These are phyloP conservation scores for Oenanthe sinensis DNA, from an alignment of 129 eudicot genomes.

Conservation along the genomic window DNA sequence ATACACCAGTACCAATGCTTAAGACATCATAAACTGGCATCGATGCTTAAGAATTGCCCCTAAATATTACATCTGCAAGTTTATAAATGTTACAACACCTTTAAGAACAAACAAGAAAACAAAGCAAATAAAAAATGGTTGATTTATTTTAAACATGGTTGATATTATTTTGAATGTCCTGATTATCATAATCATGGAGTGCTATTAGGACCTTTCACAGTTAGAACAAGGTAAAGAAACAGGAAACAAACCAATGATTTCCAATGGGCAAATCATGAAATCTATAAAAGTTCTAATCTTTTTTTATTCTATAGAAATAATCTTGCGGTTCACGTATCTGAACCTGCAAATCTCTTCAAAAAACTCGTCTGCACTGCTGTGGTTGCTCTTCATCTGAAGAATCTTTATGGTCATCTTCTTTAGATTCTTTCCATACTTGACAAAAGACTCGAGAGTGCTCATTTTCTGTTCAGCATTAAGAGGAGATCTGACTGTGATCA, in stretches of 20 bases:
- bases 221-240: not conserved
- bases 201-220: not conserved
- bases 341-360: slow-evolving; percentile 83
- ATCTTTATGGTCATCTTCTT: slow-evolving; percentile 71
- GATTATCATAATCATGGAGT: not conserved
- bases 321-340: slow-evolving; percentile 41
- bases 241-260: not conserved
- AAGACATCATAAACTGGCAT: too few species aligned
- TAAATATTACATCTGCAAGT: not conserved
- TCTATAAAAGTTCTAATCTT: not conserved
- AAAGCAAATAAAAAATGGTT: not conserved
- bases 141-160: not conserved
- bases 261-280: not conserved
- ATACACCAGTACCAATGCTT: too few species aligned
- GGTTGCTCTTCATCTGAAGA: slow-evolving; percentile 91
- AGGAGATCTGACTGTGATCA: slow-evolving; percentile 74
- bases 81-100: not conserved
- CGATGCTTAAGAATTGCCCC: not conserved
- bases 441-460: slow-evolving; percentile 67
- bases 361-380: slow-evolving; percentile 82
- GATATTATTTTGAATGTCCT: not conserved
- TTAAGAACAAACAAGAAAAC: not conserved
- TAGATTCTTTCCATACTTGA: slow-evolving; percentile 54
- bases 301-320: slow-evolving; percentile 55
- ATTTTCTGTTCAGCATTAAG: slow-evolving; percentile 86